These are phyloP conservation scores for Podospora bellae-mahoneyi DNA, from an alignment of 495 filamentous ascomycete genomes.

Conservation along the genomic window DNA sequence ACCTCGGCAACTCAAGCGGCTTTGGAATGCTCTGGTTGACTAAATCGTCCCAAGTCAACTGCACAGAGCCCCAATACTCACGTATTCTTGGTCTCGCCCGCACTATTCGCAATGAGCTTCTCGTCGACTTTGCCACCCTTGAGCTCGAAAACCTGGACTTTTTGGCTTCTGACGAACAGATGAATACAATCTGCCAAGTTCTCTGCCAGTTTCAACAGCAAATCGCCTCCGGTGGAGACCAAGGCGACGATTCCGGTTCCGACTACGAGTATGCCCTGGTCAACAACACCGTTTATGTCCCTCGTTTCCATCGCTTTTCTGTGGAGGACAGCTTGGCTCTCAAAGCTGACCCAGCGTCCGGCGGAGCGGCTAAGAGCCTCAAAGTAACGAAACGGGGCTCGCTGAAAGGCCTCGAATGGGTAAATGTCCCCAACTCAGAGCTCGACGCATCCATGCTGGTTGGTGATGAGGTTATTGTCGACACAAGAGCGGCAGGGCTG, in stretches of 20 bases:
- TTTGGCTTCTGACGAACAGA: not conserved
- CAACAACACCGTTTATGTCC: not conserved
- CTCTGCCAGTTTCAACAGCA: not conserved
- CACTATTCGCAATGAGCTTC: not conserved
- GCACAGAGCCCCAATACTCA: not conserved
- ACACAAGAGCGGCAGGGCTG: conserved; percentile 32
- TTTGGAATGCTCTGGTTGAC: not conserved
- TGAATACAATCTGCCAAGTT: not conserved
- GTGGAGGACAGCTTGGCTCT: not conserved
- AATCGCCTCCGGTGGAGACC: not conserved
- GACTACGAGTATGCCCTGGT: not conserved
- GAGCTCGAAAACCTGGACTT: not conserved
- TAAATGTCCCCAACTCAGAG: not conserved
- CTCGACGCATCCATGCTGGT: not conserved
- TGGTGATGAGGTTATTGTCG: conserved; percentile 26
- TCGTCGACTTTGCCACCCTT: conserved; percentile 1
- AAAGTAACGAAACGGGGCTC: not conserved
- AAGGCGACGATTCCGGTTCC: not conserved
- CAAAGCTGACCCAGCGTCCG: not conserved
- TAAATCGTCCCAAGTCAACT: not conserved
- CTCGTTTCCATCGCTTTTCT: not conserved
- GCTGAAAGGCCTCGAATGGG: not conserved
- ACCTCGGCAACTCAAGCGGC: not conserved
- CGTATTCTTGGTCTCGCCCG: not conserved
- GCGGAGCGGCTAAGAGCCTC: not conserved